phyloP scores from a whole-genome alignment of 768 basidiomycete species.

The Phylloporus sp. region DNA sequence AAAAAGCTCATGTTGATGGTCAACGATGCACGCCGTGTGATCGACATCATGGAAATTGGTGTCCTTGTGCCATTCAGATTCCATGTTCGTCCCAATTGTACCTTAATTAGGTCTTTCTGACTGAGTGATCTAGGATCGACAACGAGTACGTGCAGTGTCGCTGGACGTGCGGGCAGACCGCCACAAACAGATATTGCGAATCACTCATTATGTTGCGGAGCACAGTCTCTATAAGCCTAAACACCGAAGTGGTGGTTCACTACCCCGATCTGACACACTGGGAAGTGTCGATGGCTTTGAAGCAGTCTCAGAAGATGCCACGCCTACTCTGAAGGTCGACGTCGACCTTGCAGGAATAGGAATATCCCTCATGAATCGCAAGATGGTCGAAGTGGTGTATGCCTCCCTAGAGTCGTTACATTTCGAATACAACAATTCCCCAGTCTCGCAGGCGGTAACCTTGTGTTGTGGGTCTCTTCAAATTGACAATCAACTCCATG shows the following conservation, averaged over 20 bases:
- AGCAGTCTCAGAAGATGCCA: constrained; percentile 70
- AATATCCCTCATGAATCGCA: constrained; percentile 83
- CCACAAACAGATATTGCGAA: constrained; percentile 75
- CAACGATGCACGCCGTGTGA: constrained; percentile 53
- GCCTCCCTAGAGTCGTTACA: constrained; percentile 71
- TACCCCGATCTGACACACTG: constrained; percentile 64
- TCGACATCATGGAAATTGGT: constrained; percentile 97
- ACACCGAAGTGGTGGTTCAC: constrained; percentile 39
- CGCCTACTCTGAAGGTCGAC: constrained; percentile 58
- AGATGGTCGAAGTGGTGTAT: constrained; percentile 86
- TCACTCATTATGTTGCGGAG: constrained; percentile 83
- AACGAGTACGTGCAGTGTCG: constrained; percentile 65
- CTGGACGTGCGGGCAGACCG: constrained; percentile 91
- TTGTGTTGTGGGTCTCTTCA: constrained; percentile 84
- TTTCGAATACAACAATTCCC: constrained; percentile 79
- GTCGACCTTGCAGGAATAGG: constrained; percentile 89
- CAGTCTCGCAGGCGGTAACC: constrained; percentile 72
- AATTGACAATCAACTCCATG: constrained; percentile 96
- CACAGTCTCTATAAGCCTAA: constrained; percentile 84
- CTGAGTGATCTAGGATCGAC: constrained; percentile 40
- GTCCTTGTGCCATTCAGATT: constrained; percentile 87
- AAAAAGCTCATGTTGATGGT: constrained; percentile 71
- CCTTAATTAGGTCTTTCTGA: constrained; percentile 1
- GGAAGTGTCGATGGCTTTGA: constrained; percentile 76
- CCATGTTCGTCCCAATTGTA: constrained; percentile 40